Percentiles rank a stretch among this genome's conserved stretches.
These are phyloP conservation scores for Saccharomyces hybrid DNA, from an alignment of 1,139 yeast species.

Conservation along the genomic window DNA sequence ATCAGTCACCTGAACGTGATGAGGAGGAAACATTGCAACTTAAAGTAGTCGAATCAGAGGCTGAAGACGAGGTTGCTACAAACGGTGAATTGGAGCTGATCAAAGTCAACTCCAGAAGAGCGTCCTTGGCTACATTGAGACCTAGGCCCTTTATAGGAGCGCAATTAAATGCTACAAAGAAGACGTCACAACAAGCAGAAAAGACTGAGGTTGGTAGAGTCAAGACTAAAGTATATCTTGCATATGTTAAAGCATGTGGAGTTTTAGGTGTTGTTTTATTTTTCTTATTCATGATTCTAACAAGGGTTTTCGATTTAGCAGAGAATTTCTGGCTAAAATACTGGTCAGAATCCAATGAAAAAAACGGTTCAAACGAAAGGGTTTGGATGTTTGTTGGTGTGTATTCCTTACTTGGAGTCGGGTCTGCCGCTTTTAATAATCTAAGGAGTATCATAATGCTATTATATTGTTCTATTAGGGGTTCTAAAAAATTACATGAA, in stretches of 20 bases:
- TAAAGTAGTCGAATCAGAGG: slow-evolving; percentile 3
- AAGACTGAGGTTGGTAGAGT: slow-evolving; percentile 55
- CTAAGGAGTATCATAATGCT: slow-evolving; percentile 49
- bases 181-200: slow-evolving; percentile 38
- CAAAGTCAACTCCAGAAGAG: slow-evolving; percentile 43
- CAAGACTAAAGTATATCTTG: slow-evolving; percentile 51
- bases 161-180: slow-evolving; percentile 23
- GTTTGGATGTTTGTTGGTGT: slow-evolving; percentile 49
- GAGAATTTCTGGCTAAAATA: slow-evolving; percentile 53
- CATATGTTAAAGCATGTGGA: slow-evolving; percentile 64
- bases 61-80: slow-evolving; percentile 9
- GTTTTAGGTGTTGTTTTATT: slow-evolving; percentile 44
- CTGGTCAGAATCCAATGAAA: slow-evolving; percentile 50
- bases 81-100: slow-evolving; percentile 9
- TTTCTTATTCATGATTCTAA: slow-evolving; percentile 35
- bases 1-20: slow-evolving; percentile 3
- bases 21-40: neutral
- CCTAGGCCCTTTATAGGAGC: slow-evolving; percentile 22
- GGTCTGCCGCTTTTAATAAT: slow-evolving; percentile 43
- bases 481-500: slow-evolving; percentile 54
- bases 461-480: slow-evolving; percentile 57
- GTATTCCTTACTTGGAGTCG: slow-evolving; percentile 52
- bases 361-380: slow-evolving; percentile 42
- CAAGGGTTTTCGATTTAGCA: slow-evolving; percentile 43
- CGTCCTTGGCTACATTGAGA: slow-evolving; percentile 50